Evolutionary conservation across 148 eudicot species (phyloP), one percentile per base, ranked within the genome.

Genomic region (Amaranthus hypochondriacus): DNA sequence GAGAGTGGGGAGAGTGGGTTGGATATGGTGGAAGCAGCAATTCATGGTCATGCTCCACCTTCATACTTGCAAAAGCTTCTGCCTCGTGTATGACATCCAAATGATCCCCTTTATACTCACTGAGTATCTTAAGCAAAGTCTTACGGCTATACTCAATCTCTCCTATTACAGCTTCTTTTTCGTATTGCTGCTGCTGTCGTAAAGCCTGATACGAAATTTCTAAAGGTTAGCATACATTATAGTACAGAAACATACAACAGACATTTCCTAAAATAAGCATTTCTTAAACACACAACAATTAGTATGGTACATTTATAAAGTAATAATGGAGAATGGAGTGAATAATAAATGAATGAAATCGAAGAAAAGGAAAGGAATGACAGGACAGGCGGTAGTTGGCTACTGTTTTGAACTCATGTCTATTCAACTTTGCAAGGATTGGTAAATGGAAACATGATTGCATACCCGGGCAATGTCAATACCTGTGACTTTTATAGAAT

Each of bases 171-270:
- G 89, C 85, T 85, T 92, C 99, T 75, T 84, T 88, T 67, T 92
- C 97, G 65, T 90, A 95, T 84, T 84, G 86, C 65, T 95, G 99
- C 72, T 95, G 97, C 62, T 92, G 96, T 59, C 86, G 96, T 62
- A 95, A 72, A 50, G 84, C 88, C 99, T 95, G 82, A 73, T 63
- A 10, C 53, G 21, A 14, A 75, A 53, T 2, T 28, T 52, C 5
- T 21, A 39, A 44, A 4, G 43, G 70, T 75, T 44, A 80, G 78
- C 39, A 28, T 10, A 55, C 48, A 3, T 54, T 14, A 57, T 9
- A 72, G n/a, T 13, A 59, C 13, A 42, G 46, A 48, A 48, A 15
- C 47, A 49, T 15, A 10, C 6, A 57, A 49, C n/a, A 66, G 71
- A 47, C 56, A 46, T 12, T 28, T 44, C 47, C 53, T 21, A 44